phyloP scores from a whole-genome alignment of 306 rosid species.

The Prunus fruticosa region DNA sequence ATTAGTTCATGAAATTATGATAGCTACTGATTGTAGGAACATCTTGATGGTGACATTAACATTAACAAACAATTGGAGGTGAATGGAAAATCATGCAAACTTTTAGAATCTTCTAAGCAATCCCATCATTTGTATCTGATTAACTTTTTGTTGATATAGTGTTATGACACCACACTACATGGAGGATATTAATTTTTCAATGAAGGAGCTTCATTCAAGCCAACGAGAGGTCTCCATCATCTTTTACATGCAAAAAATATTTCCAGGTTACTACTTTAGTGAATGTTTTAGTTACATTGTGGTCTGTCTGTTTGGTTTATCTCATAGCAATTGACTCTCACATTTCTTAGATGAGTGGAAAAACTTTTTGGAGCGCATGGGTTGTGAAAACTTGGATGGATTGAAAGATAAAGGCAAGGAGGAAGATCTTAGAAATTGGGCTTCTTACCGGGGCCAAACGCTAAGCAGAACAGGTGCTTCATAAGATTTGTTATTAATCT shows the following conservation, averaged over 20 bases:
- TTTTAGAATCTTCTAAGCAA: background rate
- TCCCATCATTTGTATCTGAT: conserved; percentile 15
- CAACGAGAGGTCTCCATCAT: conserved; percentile 76
- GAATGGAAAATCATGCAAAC: background rate
- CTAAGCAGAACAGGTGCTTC: conserved; percentile 82
- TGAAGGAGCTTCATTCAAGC: conserved; percentile 85
- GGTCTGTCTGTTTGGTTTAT: conserved; percentile 15
- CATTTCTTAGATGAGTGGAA: conserved; percentile 66
- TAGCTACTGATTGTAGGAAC: background rate
- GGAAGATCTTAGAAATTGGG: conserved; percentile 83
- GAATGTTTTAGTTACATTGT: conserved; percentile 1
- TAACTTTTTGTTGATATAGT: conserved; percentile 44
- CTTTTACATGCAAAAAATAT: conserved; percentile 89
- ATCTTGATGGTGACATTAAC: background rate
- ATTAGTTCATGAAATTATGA: too few relatives aligned
- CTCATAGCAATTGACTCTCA: conserved; percentile 11
- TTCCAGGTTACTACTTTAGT: conserved; percentile 64
- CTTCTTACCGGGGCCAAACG: conserved; percentile 92
- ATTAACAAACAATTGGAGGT: background rate
- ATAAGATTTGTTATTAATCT: conserved; percentile 17
- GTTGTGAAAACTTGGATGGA: conserved; percentile 42
- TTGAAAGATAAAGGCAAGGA: conserved; percentile 43
- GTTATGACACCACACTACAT: conserved; percentile 82
- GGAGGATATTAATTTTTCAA: conserved; percentile 87
- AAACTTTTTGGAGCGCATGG: conserved; percentile 84